These are phyloP conservation scores for Penicilliopsis zonata DNA, from an alignment of 495 filamentous ascomycete genomes.

Conservation along the genomic window DNA sequence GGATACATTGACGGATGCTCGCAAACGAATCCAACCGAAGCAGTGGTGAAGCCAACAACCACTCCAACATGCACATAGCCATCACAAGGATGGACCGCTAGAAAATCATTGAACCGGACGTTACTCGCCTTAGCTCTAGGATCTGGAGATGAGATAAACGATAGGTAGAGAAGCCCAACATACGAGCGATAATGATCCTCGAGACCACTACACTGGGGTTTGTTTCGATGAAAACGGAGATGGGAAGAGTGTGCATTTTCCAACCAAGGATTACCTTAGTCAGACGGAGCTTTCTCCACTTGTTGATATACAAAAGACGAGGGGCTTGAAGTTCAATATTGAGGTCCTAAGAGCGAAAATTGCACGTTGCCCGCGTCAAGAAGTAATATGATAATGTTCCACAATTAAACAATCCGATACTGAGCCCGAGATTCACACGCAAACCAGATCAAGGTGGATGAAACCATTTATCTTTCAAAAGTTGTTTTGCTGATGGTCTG, in stretches of 20 bases:
- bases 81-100: too few species aligned
- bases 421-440: not conserved
- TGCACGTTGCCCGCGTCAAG: not conserved
- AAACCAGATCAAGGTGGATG: conserved; percentile 3
- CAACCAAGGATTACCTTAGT: not conserved
- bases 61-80: too few species aligned
- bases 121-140: not conserved
- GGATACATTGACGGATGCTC: too few species aligned
- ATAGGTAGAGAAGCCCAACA: conserved; percentile 1
- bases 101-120: too few species aligned
- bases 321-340: too few species aligned
- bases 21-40: too few species aligned
- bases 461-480: conserved; percentile 13
- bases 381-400: not conserved
- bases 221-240: not conserved
- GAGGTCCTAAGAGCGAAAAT: not conserved
- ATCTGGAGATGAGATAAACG: not conserved
- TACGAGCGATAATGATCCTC: not conserved
- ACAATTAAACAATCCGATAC: not conserved
- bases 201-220: conserved; percentile 1
- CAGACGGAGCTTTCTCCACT: not conserved
- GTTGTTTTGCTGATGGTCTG: conserved; percentile 10
- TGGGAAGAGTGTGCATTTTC: conserved; percentile 1
- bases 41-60: too few species aligned
- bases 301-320: too few species aligned